Evolutionary conservation across 345 rosid species (phyloP), one percentile per base, ranked within the genome.

Genomic region (Raphanus raphanistrum): DNA sequence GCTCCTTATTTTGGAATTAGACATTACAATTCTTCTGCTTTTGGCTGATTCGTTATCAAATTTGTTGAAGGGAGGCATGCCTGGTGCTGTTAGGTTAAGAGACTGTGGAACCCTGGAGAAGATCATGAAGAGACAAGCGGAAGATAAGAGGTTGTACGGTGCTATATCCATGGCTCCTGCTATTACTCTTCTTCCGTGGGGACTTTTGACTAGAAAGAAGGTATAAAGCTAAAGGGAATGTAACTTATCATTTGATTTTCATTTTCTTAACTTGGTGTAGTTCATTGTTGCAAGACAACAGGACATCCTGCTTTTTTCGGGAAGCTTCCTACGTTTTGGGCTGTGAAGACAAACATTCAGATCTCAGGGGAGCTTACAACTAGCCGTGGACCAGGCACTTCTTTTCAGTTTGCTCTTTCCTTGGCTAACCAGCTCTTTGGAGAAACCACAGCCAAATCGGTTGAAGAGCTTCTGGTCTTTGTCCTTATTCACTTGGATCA

Each of bases 161-260:
- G 98, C 95, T 72, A 92, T 92, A 82, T 92, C 91, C 74, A 87
- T 93, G 80, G 97, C 97, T 74, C 98, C 98, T 48, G 98, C 97
- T 17, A 83, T 92, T 52, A 86, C 98, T 59, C 96, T 92, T 80
- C 92, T 94, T 71, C 97, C 97, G 32, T 94, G 98, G 98, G 98
- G 97, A 28, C 95, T 94, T 81, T 76, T 88, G 77, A 87, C 74
- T 55, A 86, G 85, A 79, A 94, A 89, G 86, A 83, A 83, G 97
- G 97, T 21, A 21, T 21, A 21, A 21, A 21, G 21, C 21, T 21
- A 21, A 21, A 21, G 1, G 21, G 21, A 21, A 21, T 21, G 21
- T 21, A 21, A 21, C 21, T 21, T 21, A 21, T 21, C 21, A 21
- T 21, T 21, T 21, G 0, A 21, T 21, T 21, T 21, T 21, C 21